Evolutionary conservation across 169 alveolate species (phyloP).

Genomic region (Miamiensis avidus): DNA sequence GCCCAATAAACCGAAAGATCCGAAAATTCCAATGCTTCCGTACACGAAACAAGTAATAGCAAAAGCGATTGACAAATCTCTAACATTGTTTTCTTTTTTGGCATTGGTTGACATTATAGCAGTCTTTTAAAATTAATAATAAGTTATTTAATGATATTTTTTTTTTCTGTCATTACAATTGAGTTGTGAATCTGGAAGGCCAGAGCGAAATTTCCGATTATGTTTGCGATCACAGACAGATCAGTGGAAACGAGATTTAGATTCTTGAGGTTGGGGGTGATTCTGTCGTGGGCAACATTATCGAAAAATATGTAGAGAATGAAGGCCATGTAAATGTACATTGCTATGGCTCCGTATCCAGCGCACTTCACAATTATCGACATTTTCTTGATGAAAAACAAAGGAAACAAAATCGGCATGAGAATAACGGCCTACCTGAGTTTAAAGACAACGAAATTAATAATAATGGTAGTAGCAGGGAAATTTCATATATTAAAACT

Average conservation of each 20-base stretch:
- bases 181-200: conserved; percentile 32
- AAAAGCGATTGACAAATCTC: conserved; percentile 27
- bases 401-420: conserved; percentile 4
- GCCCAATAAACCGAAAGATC: conserved; percentile 13
- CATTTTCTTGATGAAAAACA: conserved; percentile 19
- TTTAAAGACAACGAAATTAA: too few relatives aligned
- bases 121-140: neutral
- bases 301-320: conserved; percentile 18
- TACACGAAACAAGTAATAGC: neutral
- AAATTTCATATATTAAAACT: neutral
- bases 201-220: conserved; percentile 21
- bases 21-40: conserved; percentile 24
- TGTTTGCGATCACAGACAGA: conserved; percentile 7
- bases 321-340: conserved; percentile 11
- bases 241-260: conserved; percentile 1
- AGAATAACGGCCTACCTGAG: conserved; percentile 22
- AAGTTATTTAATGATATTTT: neutral
- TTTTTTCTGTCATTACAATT: conserved; percentile 6
- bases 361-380: conserved; percentile 12
- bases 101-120: neutral
- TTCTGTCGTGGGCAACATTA: neutral
- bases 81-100: conserved; percentile 8
- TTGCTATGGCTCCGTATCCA: conserved; percentile 23
- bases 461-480: neutral
- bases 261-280: neutral